A percentile compares a stretch with the other conserved stretches of the same genome.
Conservation (phyloP, 148 eudicot species). For the Chenopodium suecicum region DNA sequence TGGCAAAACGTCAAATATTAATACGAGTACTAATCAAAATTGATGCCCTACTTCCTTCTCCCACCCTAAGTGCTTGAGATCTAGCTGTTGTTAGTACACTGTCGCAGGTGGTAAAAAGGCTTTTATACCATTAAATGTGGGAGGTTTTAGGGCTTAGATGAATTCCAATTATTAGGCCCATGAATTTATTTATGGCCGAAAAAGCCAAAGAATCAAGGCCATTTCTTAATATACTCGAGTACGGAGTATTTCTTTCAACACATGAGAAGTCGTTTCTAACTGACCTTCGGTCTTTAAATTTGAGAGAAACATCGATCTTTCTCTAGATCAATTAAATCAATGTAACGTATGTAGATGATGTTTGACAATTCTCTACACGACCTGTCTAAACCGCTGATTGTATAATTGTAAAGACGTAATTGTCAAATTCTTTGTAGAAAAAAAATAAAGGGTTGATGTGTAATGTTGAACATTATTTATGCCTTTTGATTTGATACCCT, state of each 20-base stretch:
- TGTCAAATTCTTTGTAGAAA: neutral
- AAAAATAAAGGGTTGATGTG: neutral
- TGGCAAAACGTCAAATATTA: neutral
- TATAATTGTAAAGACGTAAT: neutral
- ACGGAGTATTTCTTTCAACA: too few relatives aligned
- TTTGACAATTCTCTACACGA: too few relatives aligned
- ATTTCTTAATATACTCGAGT: too few relatives aligned
- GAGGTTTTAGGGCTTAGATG: neutral
- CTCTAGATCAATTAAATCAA: neutral
- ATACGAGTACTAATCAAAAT: neutral
- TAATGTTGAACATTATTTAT: neutral
- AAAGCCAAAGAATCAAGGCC: neutral
- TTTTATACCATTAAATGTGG: neutral
- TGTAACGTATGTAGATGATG: too few relatives aligned
- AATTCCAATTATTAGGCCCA: neutral
- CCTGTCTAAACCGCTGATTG: too few relatives aligned
- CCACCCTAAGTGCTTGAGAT: constrained; percentile 5
- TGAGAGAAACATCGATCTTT: too few relatives aligned
- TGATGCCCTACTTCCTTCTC: neutral
- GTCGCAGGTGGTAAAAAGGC: neutral
- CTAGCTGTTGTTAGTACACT: neutral
- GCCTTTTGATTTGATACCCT: constrained; percentile 27
- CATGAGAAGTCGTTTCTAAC: too few relatives aligned
- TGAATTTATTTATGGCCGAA: neutral
- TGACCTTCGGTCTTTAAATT: too few relatives aligned